Base-by-base conservation (phyloP, 1,284 basidiomycete genomes). In the Takashimella koratensis region DNA sequence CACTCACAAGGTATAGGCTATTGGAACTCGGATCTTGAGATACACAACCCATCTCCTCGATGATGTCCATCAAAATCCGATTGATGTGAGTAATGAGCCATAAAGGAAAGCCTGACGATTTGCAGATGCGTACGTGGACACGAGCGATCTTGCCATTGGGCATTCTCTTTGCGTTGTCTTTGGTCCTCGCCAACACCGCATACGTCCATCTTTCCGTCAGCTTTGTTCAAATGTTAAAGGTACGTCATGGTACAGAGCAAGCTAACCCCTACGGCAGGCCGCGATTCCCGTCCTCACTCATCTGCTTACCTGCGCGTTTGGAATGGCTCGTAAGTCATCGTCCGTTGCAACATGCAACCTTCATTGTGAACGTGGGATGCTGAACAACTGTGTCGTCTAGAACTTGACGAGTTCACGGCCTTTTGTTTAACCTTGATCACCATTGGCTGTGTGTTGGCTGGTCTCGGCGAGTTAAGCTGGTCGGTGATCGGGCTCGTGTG, bases 221-320 rank as follows among this genome's bases (percentile, higher is more conserved):
- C 0, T 98, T 94, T 77, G 97, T 97, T 60, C 94, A 98, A 74
- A 97, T 97, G 93, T 85, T 96, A 76, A 95, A 95, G 83, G 88
- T 87, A 54, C 43, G 65, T 49, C 13, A 30, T n/a, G 44, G 65
- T n/a, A 8, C 30, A 36, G 8, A 16, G 8, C 16, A 36, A 11
- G 13, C 6, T 50, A 2, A 3, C 41, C 40, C 21, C 26, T 11
- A 23, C 43, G 27, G 22, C 51, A 59, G 58, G 70, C 68, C 42
- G 75, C 74, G 55, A 71, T 68, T 45, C 71, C 70, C n/a, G 71
- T 74, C 12, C 66, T 67, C 16, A 66, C 69, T 22, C 65, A 73
- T 11, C 56, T 91, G 52, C 79, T 85, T 67, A 59, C 19, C 40
- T 52, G 22, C 27, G 36, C 49, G 12, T 52, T 45, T 44, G 52